phyloP scores from a whole-genome alignment of 2,329 filamentous ascomycete genomes.

The Plenodomus biglobosus region DNA sequence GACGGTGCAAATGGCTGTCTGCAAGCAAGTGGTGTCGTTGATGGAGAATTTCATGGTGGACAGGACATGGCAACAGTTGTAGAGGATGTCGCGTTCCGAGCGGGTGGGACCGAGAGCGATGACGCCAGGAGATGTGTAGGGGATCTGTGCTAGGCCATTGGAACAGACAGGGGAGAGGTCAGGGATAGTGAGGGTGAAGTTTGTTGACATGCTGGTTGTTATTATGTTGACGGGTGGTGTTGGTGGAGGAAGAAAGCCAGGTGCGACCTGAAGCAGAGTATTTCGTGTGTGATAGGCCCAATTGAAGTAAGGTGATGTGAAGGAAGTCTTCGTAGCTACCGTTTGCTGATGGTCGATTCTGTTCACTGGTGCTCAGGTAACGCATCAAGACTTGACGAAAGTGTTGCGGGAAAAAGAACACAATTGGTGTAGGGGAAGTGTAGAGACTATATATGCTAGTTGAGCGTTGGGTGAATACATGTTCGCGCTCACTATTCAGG shows the following conservation, averaged over 20 bases:
- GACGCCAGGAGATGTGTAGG: neutral
- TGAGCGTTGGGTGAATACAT: neutral
- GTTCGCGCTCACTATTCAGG: neutral
- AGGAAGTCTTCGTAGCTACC: neutral
- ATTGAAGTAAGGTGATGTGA: neutral
- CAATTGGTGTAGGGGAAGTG: neutral
- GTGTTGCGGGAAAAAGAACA: neutral
- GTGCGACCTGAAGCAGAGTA: too few species aligned
- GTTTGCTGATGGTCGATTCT: neutral
- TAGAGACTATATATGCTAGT: neutral
- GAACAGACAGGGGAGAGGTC: neutral
- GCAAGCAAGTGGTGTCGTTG: neutral
- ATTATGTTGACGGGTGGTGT: neutral
- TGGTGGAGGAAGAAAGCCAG: neutral
- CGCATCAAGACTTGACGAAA: neutral
- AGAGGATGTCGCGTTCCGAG: slow-evolving; percentile 1
- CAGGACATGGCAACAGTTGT: neutral
- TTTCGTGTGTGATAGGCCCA: neutral
- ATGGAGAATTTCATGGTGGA: neutral
- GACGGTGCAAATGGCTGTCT: neutral
- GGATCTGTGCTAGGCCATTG: neutral
- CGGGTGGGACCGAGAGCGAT: slow-evolving; percentile 1
- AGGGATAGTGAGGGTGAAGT: neutral
- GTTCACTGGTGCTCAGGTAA: neutral
- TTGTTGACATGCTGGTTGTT: neutral